phyloP scores from a whole-genome alignment of 2,329 filamentous ascomycete genomes.

The Colletotrichum siamense region DNA sequence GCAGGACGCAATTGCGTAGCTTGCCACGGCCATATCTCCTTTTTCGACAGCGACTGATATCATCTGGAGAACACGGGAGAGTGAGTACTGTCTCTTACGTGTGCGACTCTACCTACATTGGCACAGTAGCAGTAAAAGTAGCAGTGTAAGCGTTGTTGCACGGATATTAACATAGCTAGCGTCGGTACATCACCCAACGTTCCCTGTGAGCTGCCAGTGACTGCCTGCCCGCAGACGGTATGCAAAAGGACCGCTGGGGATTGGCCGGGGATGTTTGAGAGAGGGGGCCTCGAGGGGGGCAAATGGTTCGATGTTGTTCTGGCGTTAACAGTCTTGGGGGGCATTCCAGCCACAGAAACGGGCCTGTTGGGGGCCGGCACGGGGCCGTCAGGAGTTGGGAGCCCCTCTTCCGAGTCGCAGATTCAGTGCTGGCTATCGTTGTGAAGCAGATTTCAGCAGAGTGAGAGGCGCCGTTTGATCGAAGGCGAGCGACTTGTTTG shows the following conservation, averaged over 20 bases:
- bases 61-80: background rate
- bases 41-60: background rate
- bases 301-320: slow-evolving; percentile 11
- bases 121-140: background rate
- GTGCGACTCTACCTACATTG: background rate
- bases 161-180: background rate
- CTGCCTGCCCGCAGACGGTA: background rate
- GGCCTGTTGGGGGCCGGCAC: background rate
- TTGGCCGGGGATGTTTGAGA: background rate
- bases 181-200: background rate
- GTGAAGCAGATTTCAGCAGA: background rate
- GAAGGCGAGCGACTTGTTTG: background rate
- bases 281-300: background rate
- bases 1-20: background rate
- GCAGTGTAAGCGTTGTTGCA: background rate
- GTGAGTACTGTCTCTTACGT: background rate
- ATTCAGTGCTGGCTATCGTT: background rate
- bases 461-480: background rate
- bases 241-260: background rate
- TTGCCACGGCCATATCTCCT: background rate
- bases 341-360: slow-evolving; percentile 5
- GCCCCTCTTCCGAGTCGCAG: slow-evolving; percentile 18
- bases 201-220: background rate
- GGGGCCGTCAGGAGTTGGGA: slow-evolving; percentile 5
- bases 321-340: background rate